These are phyloP conservation scores for Aspergillus amoenus DNA, from an alignment of 2,329 filamentous ascomycete species.

Conservation along the genomic window DNA sequence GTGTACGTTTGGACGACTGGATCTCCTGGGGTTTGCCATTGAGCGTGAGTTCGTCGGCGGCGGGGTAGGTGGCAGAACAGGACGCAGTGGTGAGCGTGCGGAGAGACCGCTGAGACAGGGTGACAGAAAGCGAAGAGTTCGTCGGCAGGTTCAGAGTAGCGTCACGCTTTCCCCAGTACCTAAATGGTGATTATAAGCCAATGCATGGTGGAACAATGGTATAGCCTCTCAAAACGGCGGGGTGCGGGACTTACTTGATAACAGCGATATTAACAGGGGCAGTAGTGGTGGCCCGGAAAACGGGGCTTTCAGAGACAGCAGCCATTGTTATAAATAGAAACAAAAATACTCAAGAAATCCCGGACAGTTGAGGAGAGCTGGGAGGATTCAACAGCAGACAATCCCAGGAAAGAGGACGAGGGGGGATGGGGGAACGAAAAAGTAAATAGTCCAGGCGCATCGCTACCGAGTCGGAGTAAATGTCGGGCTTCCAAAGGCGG, in stretches of 20 bases:
- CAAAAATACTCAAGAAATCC: background rate
- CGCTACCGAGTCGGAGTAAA: conserved; percentile 9
- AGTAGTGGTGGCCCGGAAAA: conserved; percentile 92
- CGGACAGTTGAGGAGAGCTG: background rate
- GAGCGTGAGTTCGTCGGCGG: conserved; percentile 71
- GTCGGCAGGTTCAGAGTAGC: conserved; percentile 91
- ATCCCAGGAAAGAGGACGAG: background rate
- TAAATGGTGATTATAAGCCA: conserved; percentile 27
- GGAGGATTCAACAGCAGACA: conserved; percentile 7
- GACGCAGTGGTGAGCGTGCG: conserved; percentile 95
- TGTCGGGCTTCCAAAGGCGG: conserved; percentile 11
- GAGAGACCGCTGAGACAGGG: conserved; percentile 88
- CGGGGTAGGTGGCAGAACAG: conserved; percentile 70
- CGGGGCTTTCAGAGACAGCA: conserved; percentile 40
- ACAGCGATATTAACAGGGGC: conserved; percentile 98
- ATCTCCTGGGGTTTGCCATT: conserved; percentile 84
- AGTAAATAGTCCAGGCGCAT: conserved; percentile 3
- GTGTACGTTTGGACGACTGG: conserved; percentile 76
- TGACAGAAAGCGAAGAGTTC: conserved; percentile 96
- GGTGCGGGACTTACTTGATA: conserved; percentile 68
- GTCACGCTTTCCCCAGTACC: conserved; percentile 97
- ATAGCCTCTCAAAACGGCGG: conserved; percentile 10
- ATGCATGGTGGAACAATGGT: background rate
- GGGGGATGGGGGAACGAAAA: conserved; percentile 11
- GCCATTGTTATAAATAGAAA: conserved; percentile 28